Evolutionary conservation across 768 basidiomycete species (phyloP).

Genomic region (Suillus subaureus): DNA sequence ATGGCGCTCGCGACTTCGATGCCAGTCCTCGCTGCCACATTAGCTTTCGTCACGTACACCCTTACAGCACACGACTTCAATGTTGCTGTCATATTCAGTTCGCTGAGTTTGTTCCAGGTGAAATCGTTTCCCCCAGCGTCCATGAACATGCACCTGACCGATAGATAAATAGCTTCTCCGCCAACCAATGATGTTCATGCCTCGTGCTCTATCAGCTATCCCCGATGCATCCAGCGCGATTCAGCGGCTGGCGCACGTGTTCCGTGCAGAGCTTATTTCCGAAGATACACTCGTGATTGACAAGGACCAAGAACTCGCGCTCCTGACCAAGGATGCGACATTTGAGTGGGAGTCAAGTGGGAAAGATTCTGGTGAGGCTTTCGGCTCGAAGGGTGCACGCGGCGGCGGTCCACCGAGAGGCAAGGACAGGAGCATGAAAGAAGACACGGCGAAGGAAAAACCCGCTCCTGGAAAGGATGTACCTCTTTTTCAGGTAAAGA

Average conservation of each 20-base stretch:
- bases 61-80: constrained; percentile 55
- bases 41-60: constrained; percentile 69
- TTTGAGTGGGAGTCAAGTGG: constrained; percentile 64
- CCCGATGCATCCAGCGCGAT: constrained; percentile 69
- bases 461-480: constrained; percentile 10
- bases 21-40: constrained; percentile 64
- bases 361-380: constrained; percentile 8
- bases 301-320: constrained; percentile 45
- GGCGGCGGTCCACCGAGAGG: constrained; percentile 6
- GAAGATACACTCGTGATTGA: constrained; percentile 47
- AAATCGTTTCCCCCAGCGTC: constrained; percentile 1
- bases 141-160: not conserved
- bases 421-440: constrained; percentile 4
- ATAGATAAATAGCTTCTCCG: constrained; percentile 50
- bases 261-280: constrained; percentile 51
- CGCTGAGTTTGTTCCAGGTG: constrained; percentile 60
- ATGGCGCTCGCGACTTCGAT: constrained; percentile 53
- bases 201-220: constrained; percentile 60
- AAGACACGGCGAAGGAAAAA: constrained; percentile 14
- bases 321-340: constrained; percentile 52
- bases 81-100: constrained; percentile 69
- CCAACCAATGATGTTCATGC: constrained; percentile 70
- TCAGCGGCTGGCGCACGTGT: constrained; percentile 47
- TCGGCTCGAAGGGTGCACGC: constrained; percentile 6
- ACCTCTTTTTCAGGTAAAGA: constrained; percentile 46